Base-by-base conservation (phyloP, 768 basidiomycete genomes). In the Lyophyllum semitale region DNA sequence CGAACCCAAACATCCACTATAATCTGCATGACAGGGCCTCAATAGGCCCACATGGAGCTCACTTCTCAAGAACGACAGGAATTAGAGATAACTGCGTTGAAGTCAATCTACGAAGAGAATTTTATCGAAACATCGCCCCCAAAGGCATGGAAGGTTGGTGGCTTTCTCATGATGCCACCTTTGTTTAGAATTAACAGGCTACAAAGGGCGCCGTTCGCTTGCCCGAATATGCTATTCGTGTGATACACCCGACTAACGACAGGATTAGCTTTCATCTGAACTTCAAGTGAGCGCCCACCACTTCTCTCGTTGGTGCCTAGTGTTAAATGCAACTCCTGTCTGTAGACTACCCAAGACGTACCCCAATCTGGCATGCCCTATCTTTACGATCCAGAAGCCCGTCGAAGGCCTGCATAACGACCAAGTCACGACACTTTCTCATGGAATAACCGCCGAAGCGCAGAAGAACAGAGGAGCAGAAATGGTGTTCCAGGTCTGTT, bases 281-380 rank as follows among this genome's bases (percentile, higher is more conserved):
- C 66, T 82, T 84, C 57, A 89, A 84, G 91, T 92, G 65, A 63
- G 80, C 74, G 22, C 29, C 12, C 30, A 27, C 18, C 30, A 22
- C 33, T 44, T 45, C 20, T 61, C 20, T 18, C 51, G 13, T 37
- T n/a, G 30, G n/a, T 22, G 2, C 37, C 4, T n/a, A 37, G 27
- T 18, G 33, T 52, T 17, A 17, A 13, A 25, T 37, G 60, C 26
- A 5, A 40, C 41, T 30, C 51, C 55, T 58, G 50, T 22, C 15
- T 15, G 23, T 33, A 92, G 89, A 68, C 84, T 93, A 55, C 89
- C 91, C 3, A 90, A 85, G 70, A 91, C 89, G 49, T 93, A 93
- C 64, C 91, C 91, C n/a, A 73, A 73, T 4, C 80, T 88, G 50
- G 85, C 88, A 25, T 81, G 77, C 38, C 87, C 91, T 7, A 81